Conservation (phyloP, 306 rosid species). For the Cucumis sativus region DNA sequence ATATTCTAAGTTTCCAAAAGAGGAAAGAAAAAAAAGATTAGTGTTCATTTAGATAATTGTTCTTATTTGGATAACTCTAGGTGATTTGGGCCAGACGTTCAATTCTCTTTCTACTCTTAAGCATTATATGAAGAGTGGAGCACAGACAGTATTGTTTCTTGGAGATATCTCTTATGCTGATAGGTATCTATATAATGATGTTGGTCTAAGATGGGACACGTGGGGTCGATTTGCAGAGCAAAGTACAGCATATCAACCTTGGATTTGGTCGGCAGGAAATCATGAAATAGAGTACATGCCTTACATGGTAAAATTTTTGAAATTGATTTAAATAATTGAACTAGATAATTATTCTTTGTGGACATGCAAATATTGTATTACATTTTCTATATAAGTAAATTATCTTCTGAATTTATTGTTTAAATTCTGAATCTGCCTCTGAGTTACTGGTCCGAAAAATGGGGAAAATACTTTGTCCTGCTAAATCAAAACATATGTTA, state of each 20-base stretch:
- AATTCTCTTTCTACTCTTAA: constrained; percentile 91
- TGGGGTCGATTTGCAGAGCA: constrained; percentile 74
- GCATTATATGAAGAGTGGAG: constrained; percentile 79
- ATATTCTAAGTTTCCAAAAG: not conserved
- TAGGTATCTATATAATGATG: constrained; percentile 60
- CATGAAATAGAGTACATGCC: constrained; percentile 94
- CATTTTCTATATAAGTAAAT: not conserved
- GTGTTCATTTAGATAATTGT: not conserved
- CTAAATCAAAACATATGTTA: not conserved
- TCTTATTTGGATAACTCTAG: constrained; percentile 20
- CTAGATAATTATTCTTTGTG: not conserved
- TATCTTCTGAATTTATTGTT: not conserved
- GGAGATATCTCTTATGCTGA: constrained; percentile 98
- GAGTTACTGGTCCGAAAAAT: not conserved
- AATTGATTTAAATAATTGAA: not conserved
- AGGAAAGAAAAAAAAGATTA: not conserved
- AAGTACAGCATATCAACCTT: constrained; percentile 82
- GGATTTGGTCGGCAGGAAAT: constrained; percentile 90
- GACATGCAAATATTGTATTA: not conserved
- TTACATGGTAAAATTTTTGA: constrained; percentile 41
- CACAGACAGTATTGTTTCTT: constrained; percentile 60
- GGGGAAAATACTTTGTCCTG: not conserved
- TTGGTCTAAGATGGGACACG: constrained; percentile 88
- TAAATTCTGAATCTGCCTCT: not conserved
- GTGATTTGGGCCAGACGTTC: constrained; percentile 96